These are phyloP conservation scores for Saitozyma sp. DNA, from an alignment of 768 basidiomycete genomes.

Conservation along the genomic window DNA sequence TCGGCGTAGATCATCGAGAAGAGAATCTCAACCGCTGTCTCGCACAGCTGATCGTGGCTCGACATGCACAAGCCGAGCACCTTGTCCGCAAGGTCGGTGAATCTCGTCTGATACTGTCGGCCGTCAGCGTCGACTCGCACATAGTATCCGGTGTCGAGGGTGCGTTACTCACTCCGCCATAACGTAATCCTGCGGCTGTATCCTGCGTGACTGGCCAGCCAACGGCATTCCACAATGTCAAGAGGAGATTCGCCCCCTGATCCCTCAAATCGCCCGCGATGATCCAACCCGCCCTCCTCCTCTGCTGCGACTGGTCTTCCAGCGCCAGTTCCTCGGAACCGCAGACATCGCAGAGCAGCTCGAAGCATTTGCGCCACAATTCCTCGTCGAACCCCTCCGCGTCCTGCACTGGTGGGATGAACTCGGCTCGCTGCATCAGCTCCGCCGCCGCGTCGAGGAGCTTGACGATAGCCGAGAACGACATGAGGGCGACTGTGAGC, in stretches of 20 bases:
- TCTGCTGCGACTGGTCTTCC: constrained; percentile 95
- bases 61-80: constrained; percentile 91
- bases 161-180: constrained; percentile 63
- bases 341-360: constrained; percentile 77
- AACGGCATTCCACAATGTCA: constrained; percentile 80
- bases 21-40: constrained; percentile 85
- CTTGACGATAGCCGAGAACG: constrained; percentile 83
- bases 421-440: constrained; percentile 69
- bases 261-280: constrained; percentile 94
- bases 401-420: constrained; percentile 69
- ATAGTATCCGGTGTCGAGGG: not conserved
- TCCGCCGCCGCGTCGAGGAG: constrained; percentile 78
- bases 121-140: constrained; percentile 9
- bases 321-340: constrained; percentile 89
- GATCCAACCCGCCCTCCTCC: constrained; percentile 92
- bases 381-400: constrained; percentile 68
- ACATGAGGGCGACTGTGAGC: constrained; percentile 86
- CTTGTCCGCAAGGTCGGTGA: constrained; percentile 80
- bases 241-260: constrained; percentile 77
- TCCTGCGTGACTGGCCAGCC: constrained; percentile 62
- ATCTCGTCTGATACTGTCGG: constrained; percentile 68
- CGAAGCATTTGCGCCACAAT: constrained; percentile 79
- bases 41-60: constrained; percentile 88
- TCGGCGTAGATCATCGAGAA: constrained; percentile 89
- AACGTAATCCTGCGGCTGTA: constrained; percentile 54